Percentiles rank a stretch among this genome's conserved stretches.
Evolutionary conservation across 2,329 filamentous ascomycete species (phyloP).

Genomic region (Penicillium sp.): DNA sequence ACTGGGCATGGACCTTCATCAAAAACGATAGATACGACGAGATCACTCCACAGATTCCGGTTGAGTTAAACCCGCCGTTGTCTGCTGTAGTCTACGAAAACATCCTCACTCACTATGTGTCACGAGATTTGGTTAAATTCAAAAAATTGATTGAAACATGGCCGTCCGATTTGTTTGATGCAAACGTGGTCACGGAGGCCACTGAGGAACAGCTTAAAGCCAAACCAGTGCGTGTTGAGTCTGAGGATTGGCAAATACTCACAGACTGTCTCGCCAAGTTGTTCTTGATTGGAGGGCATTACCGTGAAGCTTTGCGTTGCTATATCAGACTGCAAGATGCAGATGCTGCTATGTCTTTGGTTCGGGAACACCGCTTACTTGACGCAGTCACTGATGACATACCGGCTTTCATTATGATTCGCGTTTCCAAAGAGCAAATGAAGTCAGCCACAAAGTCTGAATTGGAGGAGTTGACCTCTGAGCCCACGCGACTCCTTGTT

Average conservation of each 20-base stretch:
- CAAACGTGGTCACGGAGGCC: slow-evolving; percentile 70
- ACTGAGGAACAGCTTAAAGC: slow-evolving; percentile 80
- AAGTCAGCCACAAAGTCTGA: slow-evolving; percentile 66
- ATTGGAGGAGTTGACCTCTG: slow-evolving; percentile 74
- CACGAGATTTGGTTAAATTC: slow-evolving; percentile 71
- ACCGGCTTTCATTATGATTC: slow-evolving; percentile 78
- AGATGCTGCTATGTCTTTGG: slow-evolving; percentile 80
- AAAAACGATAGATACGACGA: slow-evolving; percentile 84
- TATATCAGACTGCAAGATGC: slow-evolving; percentile 92
- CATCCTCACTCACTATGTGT: slow-evolving; percentile 83
- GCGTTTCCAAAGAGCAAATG: slow-evolving; percentile 72
- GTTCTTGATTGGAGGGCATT: slow-evolving; percentile 76
- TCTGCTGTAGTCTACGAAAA: slow-evolving; percentile 83
- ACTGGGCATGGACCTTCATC: slow-evolving; percentile 92
- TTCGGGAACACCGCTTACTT: slow-evolving; percentile 84
- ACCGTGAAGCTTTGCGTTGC: slow-evolving; percentile 79
- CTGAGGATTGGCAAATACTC: slow-evolving; percentile 86
- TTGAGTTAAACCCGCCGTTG: slow-evolving; percentile 73
- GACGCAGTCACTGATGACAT: slow-evolving; percentile 89
- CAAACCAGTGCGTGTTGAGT: slow-evolving; percentile 71
- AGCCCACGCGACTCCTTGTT: slow-evolving; percentile 82
- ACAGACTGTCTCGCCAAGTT: slow-evolving; percentile 81
- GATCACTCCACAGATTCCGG: slow-evolving; percentile 80
- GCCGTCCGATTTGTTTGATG: slow-evolving; percentile 81
- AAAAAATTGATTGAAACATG: slow-evolving; percentile 77